Conservation (phyloP, 2,329 filamentous ascomycete genomes). For the Blastomyces gilchristii region DNA sequence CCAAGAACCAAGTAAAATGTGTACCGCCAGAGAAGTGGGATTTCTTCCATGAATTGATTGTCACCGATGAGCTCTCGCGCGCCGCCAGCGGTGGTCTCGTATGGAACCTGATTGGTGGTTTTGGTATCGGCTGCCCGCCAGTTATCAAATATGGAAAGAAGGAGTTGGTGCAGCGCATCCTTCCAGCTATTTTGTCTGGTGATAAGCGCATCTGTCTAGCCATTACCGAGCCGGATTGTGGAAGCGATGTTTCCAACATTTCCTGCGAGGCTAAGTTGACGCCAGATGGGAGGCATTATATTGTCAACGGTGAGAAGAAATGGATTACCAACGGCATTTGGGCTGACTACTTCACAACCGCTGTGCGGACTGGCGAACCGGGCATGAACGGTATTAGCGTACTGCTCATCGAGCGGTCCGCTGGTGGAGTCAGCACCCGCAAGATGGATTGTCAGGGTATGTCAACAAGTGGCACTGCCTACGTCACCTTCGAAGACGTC, state of each 20-base stretch:
- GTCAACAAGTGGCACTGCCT: conserved; percentile 89
- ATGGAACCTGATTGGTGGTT: conserved; percentile 96
- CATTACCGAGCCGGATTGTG: conserved; percentile 93
- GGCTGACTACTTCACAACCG: conserved; percentile 95
- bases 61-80: conserved; percentile 90
- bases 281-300: conserved; percentile 96
- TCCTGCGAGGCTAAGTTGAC: conserved; percentile 91
- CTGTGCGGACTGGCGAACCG: conserved; percentile 74
- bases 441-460: conserved; percentile 99
- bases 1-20: conserved; percentile 59
- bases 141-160: conserved; percentile 86
- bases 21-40: conserved; percentile 89
- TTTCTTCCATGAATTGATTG: conserved; percentile 91
- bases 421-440: conserved; percentile 78
- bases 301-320: conserved; percentile 99
- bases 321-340: conserved; percentile 99
- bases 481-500: conserved; percentile 97
- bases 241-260: conserved; percentile 88
- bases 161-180: conserved; percentile 70
- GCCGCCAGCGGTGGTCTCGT: conserved; percentile 84
- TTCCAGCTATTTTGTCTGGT: conserved; percentile 77
- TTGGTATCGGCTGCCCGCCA: conserved; percentile 86
- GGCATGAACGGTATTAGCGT: conserved; percentile 92
- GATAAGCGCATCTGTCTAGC: conserved; percentile 97
- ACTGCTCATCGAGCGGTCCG: conserved; percentile 77